Percentiles rank a stretch among this genome's conserved stretches.
phyloP scores from a whole-genome alignment of 495 filamentous ascomycete genomes.

The Lasiosphaeria ovina region DNA sequence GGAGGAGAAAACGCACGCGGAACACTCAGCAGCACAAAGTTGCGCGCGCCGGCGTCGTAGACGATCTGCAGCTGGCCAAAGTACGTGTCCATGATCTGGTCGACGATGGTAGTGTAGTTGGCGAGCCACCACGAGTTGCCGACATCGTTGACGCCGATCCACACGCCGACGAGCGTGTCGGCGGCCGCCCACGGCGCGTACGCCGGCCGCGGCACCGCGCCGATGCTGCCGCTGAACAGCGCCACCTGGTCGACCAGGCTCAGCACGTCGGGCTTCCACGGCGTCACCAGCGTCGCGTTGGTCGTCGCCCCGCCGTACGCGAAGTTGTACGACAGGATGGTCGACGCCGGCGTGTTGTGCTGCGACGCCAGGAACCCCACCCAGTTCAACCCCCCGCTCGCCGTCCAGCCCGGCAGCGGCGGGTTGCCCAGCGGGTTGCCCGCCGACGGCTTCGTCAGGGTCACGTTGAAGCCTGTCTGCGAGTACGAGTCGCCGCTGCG shows the following conservation, averaged over 20 bases:
- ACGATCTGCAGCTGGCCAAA: slow-evolving; percentile 53
- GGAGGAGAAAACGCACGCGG: slow-evolving; percentile 45
- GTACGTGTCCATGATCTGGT: slow-evolving; percentile 58
- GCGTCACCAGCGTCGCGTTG: slow-evolving; percentile 54
- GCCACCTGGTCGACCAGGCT: slow-evolving; percentile 60
- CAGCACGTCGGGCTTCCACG: slow-evolving; percentile 47
- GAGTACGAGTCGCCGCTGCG: slow-evolving; percentile 53
- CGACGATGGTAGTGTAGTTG: slow-evolving; percentile 44
- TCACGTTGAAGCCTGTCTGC: slow-evolving; percentile 62
- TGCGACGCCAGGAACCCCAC: slow-evolving; percentile 61
- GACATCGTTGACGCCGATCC: slow-evolving; percentile 80
- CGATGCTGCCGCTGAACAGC: slow-evolving; percentile 41
- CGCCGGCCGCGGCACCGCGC: slow-evolving; percentile 19
- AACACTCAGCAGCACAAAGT: slow-evolving; percentile 73
- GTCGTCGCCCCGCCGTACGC: slow-evolving; percentile 71
- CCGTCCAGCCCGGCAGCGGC: slow-evolving; percentile 56
- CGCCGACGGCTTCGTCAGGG: slow-evolving; percentile 56
- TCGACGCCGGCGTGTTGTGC: slow-evolving; percentile 53
- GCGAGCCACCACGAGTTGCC: slow-evolving; percentile 60
- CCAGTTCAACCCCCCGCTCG: slow-evolving; percentile 65
- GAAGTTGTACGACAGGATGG: slow-evolving; percentile 63
- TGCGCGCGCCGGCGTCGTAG: slow-evolving; percentile 64
- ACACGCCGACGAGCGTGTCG: slow-evolving; percentile 65
- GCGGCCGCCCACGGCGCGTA: slow-evolving; percentile 59
- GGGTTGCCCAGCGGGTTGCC: slow-evolving; percentile 79